Base-by-base conservation (phyloP, 768 basidiomycete genomes). In the Phaeotremella fagi region DNA sequence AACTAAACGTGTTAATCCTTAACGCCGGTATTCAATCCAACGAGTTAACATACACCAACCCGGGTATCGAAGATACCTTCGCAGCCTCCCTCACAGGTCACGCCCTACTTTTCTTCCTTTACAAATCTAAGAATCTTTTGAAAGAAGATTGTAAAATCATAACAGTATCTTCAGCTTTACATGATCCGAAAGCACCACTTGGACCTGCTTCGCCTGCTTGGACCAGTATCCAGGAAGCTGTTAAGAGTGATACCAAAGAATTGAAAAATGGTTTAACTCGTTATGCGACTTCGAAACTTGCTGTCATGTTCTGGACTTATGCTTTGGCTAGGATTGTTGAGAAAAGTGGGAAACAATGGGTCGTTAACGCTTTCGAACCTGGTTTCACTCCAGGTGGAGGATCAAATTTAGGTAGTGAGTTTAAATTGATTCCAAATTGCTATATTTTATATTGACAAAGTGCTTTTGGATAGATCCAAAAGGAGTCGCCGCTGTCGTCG, bases 61-160 rank as follows among this genome's bases (percentile, higher is more conserved):
- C 54, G 18, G 57, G 53, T 15, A 33, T 59, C 43, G 53, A 59
- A 36, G 9, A 23, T 16, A 48, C 33, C 31, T 46, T 59, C 48
- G 57, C 57, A 9, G 43, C 47, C 41, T 45, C 43, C 27, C 44
- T 50, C 31, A 41, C 50, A 20, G 47, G 47, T 46, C 57, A 59
- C 23, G 44, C 54, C 3, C 48, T 59, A 4, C 53, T 59, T 16
- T 59, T 59, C 48, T 55, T 59, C 48, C 35, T 59, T 16, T 53
- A 55, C 41, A 50, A 51, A 26, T 25, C 45, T 22, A 14, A 50
- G 2, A 33, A 33, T 16, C 31, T 33, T 16, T 44, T 59, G 18
- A 42, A 35, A 11, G 18, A 22, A 2, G 46, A 47, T 28, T 45
- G 42, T 11, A 48, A 31, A 25, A 54, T 58, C 46, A 36, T 54